Evolutionary conservation across 2,329 filamentous ascomycete species (phyloP).

Genomic region (Talaromyces piceae): DNA sequence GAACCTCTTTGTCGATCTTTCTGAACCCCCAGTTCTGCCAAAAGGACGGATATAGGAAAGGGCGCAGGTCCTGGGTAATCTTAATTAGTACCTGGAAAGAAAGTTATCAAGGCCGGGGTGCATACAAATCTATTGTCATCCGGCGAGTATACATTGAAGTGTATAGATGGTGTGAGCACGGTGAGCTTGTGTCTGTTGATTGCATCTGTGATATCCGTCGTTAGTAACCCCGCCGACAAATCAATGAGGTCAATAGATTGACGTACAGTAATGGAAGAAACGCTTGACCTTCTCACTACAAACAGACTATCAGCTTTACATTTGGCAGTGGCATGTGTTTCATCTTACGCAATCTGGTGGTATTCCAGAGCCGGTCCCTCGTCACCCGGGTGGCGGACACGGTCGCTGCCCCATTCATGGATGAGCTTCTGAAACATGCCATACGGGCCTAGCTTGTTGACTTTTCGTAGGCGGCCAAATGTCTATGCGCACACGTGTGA

Average conservation of each 20-base stretch:
- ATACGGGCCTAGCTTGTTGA: conserved; percentile 45
- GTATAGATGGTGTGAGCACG: conserved; percentile 9
- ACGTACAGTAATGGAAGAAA: conserved; percentile 23
- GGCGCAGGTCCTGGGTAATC: conserved; percentile 37
- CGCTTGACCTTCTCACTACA: conserved; percentile 32
- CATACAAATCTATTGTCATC: conserved; percentile 46
- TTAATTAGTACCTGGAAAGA: background rate
- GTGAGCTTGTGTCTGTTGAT: conserved; percentile 14
- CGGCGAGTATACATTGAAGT: conserved; percentile 33
- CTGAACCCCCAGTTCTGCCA: conserved; percentile 27
- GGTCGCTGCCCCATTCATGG: conserved; percentile 37
- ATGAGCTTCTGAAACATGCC: conserved; percentile 46
- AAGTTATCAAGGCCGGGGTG: no score
- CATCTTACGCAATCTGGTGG: conserved; percentile 10
- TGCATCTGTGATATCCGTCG: background rate
- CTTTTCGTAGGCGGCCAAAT: conserved; percentile 43
- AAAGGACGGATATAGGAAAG: conserved; percentile 38
- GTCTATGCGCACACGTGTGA: background rate
- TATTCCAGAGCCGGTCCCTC: conserved; percentile 23
- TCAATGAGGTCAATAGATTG: background rate
- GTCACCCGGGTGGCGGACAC: conserved; percentile 15
- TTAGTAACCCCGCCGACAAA: no score
- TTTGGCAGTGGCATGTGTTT: background rate
- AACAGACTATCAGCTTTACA: background rate
- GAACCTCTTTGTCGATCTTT: conserved; percentile 37